Percentiles rank a stretch among this genome's conserved stretches.
Evolutionary conservation across 73 alveolate genomes (phyloP).

Genomic region (Paramecium pentaurelia): DNA sequence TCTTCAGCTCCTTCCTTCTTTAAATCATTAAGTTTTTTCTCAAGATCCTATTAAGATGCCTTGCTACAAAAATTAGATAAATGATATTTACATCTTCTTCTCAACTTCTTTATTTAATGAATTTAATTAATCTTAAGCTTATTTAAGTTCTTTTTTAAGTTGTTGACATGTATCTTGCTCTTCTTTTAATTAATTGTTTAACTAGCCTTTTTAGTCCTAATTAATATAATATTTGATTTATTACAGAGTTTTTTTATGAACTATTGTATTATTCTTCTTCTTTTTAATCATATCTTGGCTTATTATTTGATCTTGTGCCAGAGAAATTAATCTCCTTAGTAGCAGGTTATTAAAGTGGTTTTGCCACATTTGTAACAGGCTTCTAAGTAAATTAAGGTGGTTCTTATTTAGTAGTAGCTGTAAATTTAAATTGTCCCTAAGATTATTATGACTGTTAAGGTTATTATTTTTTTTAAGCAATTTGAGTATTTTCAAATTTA

Average conservation of each 20-base stretch:
- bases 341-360: not conserved
- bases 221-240: not conserved
- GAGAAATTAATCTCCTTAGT: conserved; percentile 14
- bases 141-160: not conserved
- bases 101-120: not conserved
- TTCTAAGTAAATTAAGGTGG: not conserved
- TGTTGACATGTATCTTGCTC: not conserved
- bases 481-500: not conserved
- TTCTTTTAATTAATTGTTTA: not conserved
- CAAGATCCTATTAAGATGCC: not conserved
- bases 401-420: not conserved
- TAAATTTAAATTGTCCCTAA: not conserved
- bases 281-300: not conserved
- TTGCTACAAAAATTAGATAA: not conserved
- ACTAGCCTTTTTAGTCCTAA: not conserved
- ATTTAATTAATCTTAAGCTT: not conserved
- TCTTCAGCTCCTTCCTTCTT: conserved; percentile 21
- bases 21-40: conserved; percentile 13
- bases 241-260: conserved; percentile 40
- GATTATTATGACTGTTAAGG: conserved; percentile 7
- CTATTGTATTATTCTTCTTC: conserved; percentile 14
- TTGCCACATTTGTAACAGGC: not conserved
- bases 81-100: not conserved
- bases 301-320: not conserved
- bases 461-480: not conserved